Evolutionary conservation across 805 yeast species (phyloP), one percentile per base, ranked within the genome.

Genomic region (Saturnispora hagleri): DNA sequence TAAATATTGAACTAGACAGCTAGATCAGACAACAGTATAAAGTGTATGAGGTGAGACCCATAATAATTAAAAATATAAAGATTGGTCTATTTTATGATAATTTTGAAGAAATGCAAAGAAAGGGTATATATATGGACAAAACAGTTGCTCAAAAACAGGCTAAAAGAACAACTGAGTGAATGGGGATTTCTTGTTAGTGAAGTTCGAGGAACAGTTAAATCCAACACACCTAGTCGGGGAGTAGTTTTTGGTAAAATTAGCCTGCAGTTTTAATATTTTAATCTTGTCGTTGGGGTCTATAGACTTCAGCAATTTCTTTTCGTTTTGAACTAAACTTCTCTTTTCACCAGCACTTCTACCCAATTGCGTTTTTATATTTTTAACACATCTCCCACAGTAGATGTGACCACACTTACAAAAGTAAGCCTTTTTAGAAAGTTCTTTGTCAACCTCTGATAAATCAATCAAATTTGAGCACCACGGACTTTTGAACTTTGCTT

Each of bases 321-420:
- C 55, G 62, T 68, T 48, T 36, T 17, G 22, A 26, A 44, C 40
- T 10, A 43, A 22, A 53, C 51, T 62, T 53, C 53, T 52, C 35
- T 54, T 38, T 35, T 55, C 56, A n/a, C 26, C 28, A 4, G 42
- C 46, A 49, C 24, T 53, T 55, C 44, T 53, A 17, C 53, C 44
- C 12, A 47, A 22, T 24, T 35, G 40, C 26, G 54, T 73, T 17
- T 75, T 76, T n/a, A 84, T 80, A 58, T 81, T 76, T 57, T 79
- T 79, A 22, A 84, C 85, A 67, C 97, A 89, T 42, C 91, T 67
- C 1, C 96, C 97, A 66, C 97, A 89, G 63, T 79, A 89, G 0
- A 82, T 76, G 69, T 89, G 97, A 0, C 96, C 96, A 70, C 97
- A 89, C 40, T 69, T 66, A 0, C 86, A 76, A 18, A 75, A 73